phyloP scores from a whole-genome alignment of 108 stramenopile genomes.

The Fistulifera pelliculosa region DNA sequence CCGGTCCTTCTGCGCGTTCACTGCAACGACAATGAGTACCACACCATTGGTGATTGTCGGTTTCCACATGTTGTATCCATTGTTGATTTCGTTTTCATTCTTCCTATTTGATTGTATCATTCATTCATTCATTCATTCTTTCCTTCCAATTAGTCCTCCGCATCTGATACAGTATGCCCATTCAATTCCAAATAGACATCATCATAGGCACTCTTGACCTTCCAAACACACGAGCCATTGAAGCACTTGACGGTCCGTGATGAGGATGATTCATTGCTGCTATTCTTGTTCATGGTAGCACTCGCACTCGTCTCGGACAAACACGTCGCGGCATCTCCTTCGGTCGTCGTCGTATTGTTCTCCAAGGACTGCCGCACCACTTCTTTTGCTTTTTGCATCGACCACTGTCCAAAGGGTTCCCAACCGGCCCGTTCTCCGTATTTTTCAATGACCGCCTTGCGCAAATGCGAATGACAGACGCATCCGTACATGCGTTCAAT shows the following conservation, averaged over 20 bases:
- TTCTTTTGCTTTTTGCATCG: constrained; percentile 55
- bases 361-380: constrained; percentile 22
- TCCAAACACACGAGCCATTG: constrained; percentile 81
- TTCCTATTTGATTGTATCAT: background rate
- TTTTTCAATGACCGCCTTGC: constrained; percentile 48
- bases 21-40: no score
- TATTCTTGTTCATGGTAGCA: background rate
- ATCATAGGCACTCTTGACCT: constrained; percentile 62
- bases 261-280: constrained; percentile 28
- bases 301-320: background rate
- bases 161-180: constrained; percentile 9
- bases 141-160: background rate
- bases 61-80: no score
- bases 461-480: constrained; percentile 44
- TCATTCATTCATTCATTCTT: background rate
- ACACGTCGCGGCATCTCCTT: constrained; percentile 7
- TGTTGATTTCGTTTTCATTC: no score
- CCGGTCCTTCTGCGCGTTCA: no score
- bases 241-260: constrained; percentile 29
- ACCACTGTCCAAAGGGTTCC: constrained; percentile 88
- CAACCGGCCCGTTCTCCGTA: constrained; percentile 69
- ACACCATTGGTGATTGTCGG: no score
- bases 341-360: background rate
- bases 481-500: constrained; percentile 83
- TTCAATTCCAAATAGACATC: constrained; percentile 41